Evolutionary conservation across 208 protist genomes (phyloP).

Genomic region (Wallacemonas sp.): DNA sequence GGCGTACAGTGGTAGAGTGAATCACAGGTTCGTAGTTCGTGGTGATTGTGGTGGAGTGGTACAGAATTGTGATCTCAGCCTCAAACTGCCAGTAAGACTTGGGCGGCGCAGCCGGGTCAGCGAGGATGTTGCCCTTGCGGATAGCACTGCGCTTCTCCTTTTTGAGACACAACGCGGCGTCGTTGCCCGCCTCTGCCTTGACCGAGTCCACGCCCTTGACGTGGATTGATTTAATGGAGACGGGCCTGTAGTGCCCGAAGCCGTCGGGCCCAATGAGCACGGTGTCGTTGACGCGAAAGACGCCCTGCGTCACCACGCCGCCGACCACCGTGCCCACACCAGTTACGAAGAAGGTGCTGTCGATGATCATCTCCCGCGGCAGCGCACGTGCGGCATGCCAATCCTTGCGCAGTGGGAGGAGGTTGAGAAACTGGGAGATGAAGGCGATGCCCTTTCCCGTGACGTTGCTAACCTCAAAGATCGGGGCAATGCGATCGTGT

Average conservation of each 20-base stretch:
- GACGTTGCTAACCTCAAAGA: slow-evolving; percentile 95
- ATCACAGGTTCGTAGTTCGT: slow-evolving; percentile 97
- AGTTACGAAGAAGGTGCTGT: slow-evolving; percentile 91
- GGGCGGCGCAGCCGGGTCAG: slow-evolving; percentile 47
- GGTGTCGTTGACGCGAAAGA: slow-evolving; percentile 89
- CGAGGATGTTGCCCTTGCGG: slow-evolving; percentile 95
- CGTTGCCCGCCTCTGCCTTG: slow-evolving; percentile 87
- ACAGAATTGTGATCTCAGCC: slow-evolving; percentile 96
- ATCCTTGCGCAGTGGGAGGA: slow-evolving; percentile 90
- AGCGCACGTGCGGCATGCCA: slow-evolving; percentile 70
- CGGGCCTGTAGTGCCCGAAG: slow-evolving; percentile 84
- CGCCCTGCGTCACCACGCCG: slow-evolving; percentile 92
- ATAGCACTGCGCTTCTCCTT: slow-evolving; percentile 93
- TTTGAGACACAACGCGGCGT: slow-evolving; percentile 94
- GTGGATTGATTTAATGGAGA: slow-evolving; percentile 95
- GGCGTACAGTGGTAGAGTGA: slow-evolving; percentile 92
- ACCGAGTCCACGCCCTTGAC: slow-evolving; percentile 88
- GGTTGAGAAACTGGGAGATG: slow-evolving; percentile 90
- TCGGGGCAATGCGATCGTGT: slow-evolving; percentile 83
- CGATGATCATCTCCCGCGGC: slow-evolving; percentile 91
- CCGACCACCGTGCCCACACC: slow-evolving; percentile 97
- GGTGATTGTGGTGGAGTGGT: slow-evolving; percentile 98
- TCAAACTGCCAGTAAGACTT: slow-evolving; percentile 94
- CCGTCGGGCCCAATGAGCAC: slow-evolving; percentile 94
- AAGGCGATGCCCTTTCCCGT: slow-evolving; percentile 90